These are phyloP conservation scores for Geotrichum histeridarum DNA, from an alignment of 1,139 yeast species.

Conservation along the genomic window DNA sequence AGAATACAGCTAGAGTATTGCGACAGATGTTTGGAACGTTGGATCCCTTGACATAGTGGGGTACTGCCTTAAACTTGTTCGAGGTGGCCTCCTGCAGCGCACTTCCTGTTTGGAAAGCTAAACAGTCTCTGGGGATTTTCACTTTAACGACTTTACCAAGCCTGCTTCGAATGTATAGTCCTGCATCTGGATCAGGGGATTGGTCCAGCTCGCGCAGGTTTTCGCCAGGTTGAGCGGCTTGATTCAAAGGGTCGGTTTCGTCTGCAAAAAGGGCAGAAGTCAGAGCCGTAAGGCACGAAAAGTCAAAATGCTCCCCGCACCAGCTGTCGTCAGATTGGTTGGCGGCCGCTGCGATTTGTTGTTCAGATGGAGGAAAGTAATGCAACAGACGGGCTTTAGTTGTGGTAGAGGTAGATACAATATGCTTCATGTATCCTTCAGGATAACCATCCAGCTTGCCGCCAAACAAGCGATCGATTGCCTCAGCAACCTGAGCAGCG, in stretches of 20 bases:
- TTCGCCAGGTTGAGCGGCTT: not conserved
- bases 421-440: slow-evolving; percentile 41
- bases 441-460: slow-evolving; percentile 36
- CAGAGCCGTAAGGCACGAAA: slow-evolving; percentile 57
- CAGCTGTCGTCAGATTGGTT: slow-evolving; percentile 37
- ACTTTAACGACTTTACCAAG: slow-evolving; percentile 47
- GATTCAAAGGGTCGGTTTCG: slow-evolving; percentile 32
- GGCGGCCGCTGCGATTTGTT: not conserved
- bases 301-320: slow-evolving; percentile 67
- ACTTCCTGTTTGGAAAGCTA: slow-evolving; percentile 65
- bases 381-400: slow-evolving; percentile 58
- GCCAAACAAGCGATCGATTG: slow-evolving; percentile 47
- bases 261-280: slow-evolving; percentile 54
- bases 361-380: slow-evolving; percentile 36
- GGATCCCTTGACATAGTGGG: slow-evolving; percentile 52
- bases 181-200: slow-evolving; percentile 48
- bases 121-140: slow-evolving; percentile 50
- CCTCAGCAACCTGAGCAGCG: slow-evolving; percentile 48
- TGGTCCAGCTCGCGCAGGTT: slow-evolving; percentile 28
- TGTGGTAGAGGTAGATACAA: slow-evolving; percentile 49
- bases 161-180: slow-evolving; percentile 52
- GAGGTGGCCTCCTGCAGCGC: slow-evolving; percentile 51
- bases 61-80: slow-evolving; percentile 54
- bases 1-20: slow-evolving; percentile 59
- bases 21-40: slow-evolving; percentile 41